phyloP scores from a whole-genome alignment of 2,329 filamentous ascomycete species.

The Xylaria hypoxylon region DNA sequence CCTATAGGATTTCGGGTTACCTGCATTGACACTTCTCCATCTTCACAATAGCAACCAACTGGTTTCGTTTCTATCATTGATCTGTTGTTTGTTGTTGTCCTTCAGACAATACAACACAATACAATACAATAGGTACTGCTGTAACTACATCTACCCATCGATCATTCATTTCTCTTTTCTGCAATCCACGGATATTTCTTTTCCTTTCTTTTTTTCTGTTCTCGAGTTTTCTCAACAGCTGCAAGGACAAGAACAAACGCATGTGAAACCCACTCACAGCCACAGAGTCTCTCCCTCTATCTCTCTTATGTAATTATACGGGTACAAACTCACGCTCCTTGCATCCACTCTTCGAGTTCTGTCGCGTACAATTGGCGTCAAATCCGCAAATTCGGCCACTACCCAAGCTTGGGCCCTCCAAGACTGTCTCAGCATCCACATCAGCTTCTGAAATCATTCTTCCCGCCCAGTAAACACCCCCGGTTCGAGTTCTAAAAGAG shows the following conservation, averaged over 20 bases:
- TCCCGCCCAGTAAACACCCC: constrained; percentile 7
- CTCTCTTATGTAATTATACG: constrained; percentile 25
- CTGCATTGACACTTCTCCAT: not conserved
- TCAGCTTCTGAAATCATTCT: constrained; percentile 28
- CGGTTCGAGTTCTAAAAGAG: constrained; percentile 4
- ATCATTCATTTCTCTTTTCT: constrained; percentile 30
- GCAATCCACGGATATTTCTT: constrained; percentile 17
- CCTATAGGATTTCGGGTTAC: not conserved
- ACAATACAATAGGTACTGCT: not conserved
- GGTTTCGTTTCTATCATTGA: not conserved
- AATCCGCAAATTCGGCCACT: constrained; percentile 10
- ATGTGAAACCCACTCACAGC: constrained; percentile 10
- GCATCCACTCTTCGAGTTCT: constrained; percentile 18
- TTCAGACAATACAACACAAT: not conserved
- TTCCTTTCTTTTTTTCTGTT: not conserved
- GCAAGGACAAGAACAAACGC: constrained; percentile 7
- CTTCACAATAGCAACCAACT: constrained; percentile 12
- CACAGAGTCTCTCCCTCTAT: constrained; percentile 16
- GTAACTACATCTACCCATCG: constrained; percentile 6
- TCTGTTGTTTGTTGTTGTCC: constrained; percentile 32
- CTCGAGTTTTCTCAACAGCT: not conserved
- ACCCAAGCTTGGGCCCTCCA: constrained; percentile 23
- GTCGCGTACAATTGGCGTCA: constrained; percentile 30
- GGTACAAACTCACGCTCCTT: constrained; percentile 16
- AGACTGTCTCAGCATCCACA: constrained; percentile 23